Conservation (phyloP, 768 basidiomycete genomes). For the Tephrocybe sp. region DNA sequence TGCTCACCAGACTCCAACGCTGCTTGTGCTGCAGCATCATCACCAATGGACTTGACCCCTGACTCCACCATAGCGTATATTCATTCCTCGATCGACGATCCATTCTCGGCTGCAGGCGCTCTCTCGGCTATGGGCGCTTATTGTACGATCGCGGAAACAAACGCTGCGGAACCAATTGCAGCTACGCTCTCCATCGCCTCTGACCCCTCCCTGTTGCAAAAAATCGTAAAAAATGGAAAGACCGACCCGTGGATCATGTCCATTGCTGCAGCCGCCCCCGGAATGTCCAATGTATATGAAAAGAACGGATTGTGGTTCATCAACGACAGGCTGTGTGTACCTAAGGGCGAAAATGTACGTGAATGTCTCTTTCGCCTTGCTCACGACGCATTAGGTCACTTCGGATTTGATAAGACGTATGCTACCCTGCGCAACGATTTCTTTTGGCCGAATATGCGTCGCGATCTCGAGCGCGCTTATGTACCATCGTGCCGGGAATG, state of each 20-base stretch:
- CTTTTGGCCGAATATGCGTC: slow-evolving; percentile 35
- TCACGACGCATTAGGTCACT: slow-evolving; percentile 30
- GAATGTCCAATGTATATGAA: neutral
- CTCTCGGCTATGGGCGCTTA: no score
- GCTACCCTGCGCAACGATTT: slow-evolving; percentile 19
- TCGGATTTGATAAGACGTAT: slow-evolving; percentile 33
- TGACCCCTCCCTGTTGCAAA: neutral
- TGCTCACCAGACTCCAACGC: no score
- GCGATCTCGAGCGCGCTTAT: slow-evolving; percentile 7
- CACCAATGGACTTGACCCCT: no score
- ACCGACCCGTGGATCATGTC: no score
- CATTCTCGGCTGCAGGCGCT: no score
- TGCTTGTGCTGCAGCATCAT: no score
- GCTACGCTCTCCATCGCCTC: no score
- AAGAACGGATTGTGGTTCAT: neutral
- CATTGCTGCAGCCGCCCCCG: no score
- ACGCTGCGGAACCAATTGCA: no score
- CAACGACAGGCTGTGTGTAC: neutral
- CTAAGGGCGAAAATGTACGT: neutral
- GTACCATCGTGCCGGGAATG: slow-evolving; percentile 12
- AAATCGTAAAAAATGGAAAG: neutral
- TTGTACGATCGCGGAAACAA: no score
- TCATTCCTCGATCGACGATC: no score
- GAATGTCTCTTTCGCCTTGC: slow-evolving; percentile 24
- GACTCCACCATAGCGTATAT: no score